Conservation (phyloP, 164 flowering plant genomes). For the Vitis labrusca region DNA sequence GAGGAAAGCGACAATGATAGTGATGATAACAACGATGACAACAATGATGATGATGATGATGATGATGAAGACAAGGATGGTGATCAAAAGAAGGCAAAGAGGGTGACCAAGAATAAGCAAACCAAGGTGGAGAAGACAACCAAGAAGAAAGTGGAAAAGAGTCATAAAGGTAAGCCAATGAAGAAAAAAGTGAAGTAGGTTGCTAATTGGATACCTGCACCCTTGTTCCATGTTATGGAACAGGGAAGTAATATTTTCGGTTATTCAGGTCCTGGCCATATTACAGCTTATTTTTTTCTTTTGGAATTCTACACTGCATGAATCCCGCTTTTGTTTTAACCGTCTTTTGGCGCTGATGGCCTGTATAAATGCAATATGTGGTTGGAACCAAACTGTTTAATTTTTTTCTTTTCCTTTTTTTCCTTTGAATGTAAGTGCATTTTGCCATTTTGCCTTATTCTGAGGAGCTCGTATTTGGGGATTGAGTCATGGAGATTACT, state of each 20-base stretch:
- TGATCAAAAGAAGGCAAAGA: conserved; percentile 17
- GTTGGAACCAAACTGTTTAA: too few species aligned
- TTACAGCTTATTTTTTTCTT: not conserved
- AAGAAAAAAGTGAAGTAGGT: conserved; percentile 31
- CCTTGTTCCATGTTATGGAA: conserved; percentile 12
- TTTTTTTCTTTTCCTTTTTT: too few species aligned
- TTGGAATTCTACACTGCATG: not conserved
- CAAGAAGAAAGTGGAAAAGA: conserved; percentile 20
- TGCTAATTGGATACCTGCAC: not conserved
- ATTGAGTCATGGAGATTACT: too few species aligned
- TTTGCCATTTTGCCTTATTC: too few species aligned
- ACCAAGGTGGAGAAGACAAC: conserved; percentile 23
- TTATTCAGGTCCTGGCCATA: not conserved
- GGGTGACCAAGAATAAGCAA: conserved; percentile 17
- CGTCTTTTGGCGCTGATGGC: too few species aligned
- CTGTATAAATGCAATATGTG: too few species aligned
- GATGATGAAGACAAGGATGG: conserved; percentile 14
- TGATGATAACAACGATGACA: conserved; percentile 21
- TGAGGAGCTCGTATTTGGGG: too few species aligned
- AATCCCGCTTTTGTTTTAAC: too few species aligned
- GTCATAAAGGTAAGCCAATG: conserved; percentile 18
- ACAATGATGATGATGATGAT: conserved; percentile 8
- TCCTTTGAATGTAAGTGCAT: too few species aligned
- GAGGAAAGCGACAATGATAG: conserved; percentile 27
- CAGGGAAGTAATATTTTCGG: not conserved